Conservation (phyloP, 2,329 filamentous ascomycete species). For the Stylonectria norvegica region DNA sequence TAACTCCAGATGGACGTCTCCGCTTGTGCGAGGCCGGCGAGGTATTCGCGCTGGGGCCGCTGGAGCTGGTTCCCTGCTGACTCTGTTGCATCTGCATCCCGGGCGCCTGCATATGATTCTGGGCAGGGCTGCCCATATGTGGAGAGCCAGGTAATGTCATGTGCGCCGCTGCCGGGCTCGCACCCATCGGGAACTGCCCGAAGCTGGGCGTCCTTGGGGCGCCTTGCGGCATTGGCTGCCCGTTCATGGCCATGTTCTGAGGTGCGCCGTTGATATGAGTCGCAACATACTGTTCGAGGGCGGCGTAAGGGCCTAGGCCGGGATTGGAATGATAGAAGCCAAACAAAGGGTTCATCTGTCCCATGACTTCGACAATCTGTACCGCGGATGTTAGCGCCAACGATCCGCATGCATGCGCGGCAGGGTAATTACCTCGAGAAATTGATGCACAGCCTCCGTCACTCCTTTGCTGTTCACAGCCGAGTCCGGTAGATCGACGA, state of each 20-base stretch:
- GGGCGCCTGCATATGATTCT: conserved; percentile 61
- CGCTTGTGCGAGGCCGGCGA: conserved; percentile 60
- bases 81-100: conserved; percentile 65
- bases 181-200: conserved; percentile 55
- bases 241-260: conserved; percentile 48
- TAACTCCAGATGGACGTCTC: conserved; percentile 54
- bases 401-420: conserved; percentile 16
- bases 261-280: conserved; percentile 41
- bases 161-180: conserved; percentile 58
- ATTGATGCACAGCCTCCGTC: conserved; percentile 59
- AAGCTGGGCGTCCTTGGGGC: conserved; percentile 52
- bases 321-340: conserved; percentile 54
- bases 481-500: conserved; percentile 57
- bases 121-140: conserved; percentile 58
- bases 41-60: conserved; percentile 65
- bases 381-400: conserved; percentile 20
- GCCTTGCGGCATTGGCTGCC: conserved; percentile 46
- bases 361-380: conserved; percentile 63
- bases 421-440: conserved; percentile 54
- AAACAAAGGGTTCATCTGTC: conserved; percentile 64
- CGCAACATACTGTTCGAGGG: conserved; percentile 58
- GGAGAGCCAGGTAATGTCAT: conserved; percentile 61
- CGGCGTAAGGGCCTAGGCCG: conserved; percentile 52
- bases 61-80: conserved; percentile 64
- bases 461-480: conserved; percentile 58